These are phyloP conservation scores for Leccinum uliginosum DNA, from an alignment of 768 basidiomycete genomes.

Conservation along the genomic window DNA sequence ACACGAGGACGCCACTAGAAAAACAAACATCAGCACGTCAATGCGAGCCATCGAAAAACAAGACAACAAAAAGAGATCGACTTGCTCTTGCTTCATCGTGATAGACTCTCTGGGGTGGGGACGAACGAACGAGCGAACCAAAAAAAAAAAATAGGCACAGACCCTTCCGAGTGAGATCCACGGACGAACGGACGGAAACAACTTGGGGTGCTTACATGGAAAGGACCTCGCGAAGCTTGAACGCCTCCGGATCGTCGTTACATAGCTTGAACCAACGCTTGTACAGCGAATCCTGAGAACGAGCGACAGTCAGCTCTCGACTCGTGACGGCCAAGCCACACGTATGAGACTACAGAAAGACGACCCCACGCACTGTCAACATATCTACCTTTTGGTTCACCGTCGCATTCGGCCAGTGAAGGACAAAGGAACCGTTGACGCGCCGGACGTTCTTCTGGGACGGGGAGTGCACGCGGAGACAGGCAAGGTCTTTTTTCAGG, in stretches of 20 bases:
- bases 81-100: constrained; percentile 22
- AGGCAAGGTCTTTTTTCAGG: constrained; percentile 26
- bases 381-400: not conserved
- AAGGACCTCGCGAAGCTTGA: constrained; percentile 20
- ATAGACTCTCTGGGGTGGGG: constrained; percentile 25
- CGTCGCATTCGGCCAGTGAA: constrained; percentile 22
- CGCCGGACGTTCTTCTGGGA: constrained; percentile 26
- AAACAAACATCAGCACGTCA: constrained; percentile 10
- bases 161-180: constrained; percentile 6
- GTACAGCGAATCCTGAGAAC: constrained; percentile 21
- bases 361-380: constrained; percentile 5
- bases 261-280: constrained; percentile 24
- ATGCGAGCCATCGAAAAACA: not conserved
- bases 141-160: too few species aligned
- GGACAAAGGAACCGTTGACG: constrained; percentile 17
- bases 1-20: constrained; percentile 13
- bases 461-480: constrained; percentile 28
- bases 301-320: not conserved
- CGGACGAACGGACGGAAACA: not conserved
- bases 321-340: too few species aligned
- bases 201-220: constrained; percentile 26
- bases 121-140: not conserved
- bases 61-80: not conserved
- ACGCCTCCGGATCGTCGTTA: constrained; percentile 20
- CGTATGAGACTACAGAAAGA: too few species aligned